A percentile compares a stretch with the other conserved stretches of the same genome.
phyloP scores from a whole-genome alignment of 805 yeast species.

The Yarrowia yakushimensis region DNA sequence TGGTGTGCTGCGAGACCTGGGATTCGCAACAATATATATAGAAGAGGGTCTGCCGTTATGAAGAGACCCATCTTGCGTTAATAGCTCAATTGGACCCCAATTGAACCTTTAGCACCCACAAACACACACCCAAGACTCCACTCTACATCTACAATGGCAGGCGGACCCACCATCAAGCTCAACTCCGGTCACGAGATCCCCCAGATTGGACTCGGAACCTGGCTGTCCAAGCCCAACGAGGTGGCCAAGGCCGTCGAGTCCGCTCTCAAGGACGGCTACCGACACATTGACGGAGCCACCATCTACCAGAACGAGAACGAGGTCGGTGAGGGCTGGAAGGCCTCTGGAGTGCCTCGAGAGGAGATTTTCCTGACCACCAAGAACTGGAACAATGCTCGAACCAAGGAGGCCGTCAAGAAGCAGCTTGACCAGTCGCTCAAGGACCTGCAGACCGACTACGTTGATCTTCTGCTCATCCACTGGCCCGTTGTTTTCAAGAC shows the following conservation, averaged over 20 bases:
- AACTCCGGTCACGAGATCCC: constrained; percentile 52
- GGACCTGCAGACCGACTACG: constrained; percentile 47
- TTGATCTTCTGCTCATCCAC: constrained; percentile 55
- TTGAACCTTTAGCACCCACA: not conserved
- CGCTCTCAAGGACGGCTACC: constrained; percentile 53
- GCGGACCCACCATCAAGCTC: constrained; percentile 28
- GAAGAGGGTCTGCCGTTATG: not conserved
- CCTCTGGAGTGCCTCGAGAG: constrained; percentile 52
- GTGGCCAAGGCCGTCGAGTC: constrained; percentile 39
- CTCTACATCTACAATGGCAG: not conserved
- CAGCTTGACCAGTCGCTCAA: constrained; percentile 46
- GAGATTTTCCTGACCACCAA: constrained; percentile 46
- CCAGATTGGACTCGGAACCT: constrained; percentile 52
- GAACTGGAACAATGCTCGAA: constrained; percentile 37
- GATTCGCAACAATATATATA: too few relatives aligned
- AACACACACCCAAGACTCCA: not conserved
- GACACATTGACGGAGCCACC: constrained; percentile 63
- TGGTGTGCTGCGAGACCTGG: not conserved
- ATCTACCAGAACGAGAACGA: constrained; percentile 54
- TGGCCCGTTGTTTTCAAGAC: constrained; percentile 49
- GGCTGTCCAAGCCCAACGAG: constrained; percentile 40
- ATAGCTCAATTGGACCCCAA: constrained; percentile 4
- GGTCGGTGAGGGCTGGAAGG: constrained; percentile 53
- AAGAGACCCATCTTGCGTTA: not conserved
- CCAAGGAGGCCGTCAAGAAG: constrained; percentile 42